These are phyloP conservation scores for Ajuga chamaepitys DNA, from an alignment of 257 asterid species.

Conservation along the genomic window DNA sequence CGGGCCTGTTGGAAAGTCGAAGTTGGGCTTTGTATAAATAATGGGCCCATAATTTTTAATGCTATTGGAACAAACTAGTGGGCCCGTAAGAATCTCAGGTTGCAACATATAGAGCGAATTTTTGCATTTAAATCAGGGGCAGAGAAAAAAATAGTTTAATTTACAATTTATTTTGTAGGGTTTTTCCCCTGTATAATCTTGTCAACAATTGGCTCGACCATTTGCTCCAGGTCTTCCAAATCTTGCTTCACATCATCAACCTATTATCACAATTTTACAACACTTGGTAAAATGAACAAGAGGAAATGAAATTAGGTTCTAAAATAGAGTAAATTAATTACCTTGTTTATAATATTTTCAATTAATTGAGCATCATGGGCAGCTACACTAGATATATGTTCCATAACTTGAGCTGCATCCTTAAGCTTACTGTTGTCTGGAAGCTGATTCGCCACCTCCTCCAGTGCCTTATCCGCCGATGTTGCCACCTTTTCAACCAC, in stretches of 20 bases:
- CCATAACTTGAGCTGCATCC: slow-evolving; percentile 49
- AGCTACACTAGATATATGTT: slow-evolving; percentile 33
- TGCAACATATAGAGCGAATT: too few species aligned
- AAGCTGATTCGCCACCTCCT: slow-evolving; percentile 41
- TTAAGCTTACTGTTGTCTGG: slow-evolving; percentile 51
- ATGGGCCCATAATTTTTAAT: too few species aligned
- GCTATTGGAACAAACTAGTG: too few species aligned
- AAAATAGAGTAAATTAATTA: neutral
- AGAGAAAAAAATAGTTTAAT: neutral
- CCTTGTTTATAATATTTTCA: slow-evolving; percentile 49
- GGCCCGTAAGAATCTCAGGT: too few species aligned
- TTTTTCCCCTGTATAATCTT: slow-evolving; percentile 15
- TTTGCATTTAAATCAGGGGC: too few species aligned
- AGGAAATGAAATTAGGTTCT: too few species aligned
- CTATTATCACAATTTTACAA: slow-evolving; percentile 18
- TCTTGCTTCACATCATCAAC: slow-evolving; percentile 59
- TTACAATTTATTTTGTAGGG: neutral
- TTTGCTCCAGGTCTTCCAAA: slow-evolving; percentile 40
- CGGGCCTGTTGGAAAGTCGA: too few species aligned
- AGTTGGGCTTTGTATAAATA: too few species aligned
- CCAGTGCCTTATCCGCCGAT: slow-evolving; percentile 36
- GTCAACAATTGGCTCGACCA: slow-evolving; percentile 44
- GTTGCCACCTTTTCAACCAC: slow-evolving; percentile 56
- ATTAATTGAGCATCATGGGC: slow-evolving; percentile 50
- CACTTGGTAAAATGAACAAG: too few species aligned